Evolutionary conservation across 148 eudicot genomes (phyloP), one percentile per base, ranked within the genome.

Genomic region (Polygonum aviculare): DNA sequence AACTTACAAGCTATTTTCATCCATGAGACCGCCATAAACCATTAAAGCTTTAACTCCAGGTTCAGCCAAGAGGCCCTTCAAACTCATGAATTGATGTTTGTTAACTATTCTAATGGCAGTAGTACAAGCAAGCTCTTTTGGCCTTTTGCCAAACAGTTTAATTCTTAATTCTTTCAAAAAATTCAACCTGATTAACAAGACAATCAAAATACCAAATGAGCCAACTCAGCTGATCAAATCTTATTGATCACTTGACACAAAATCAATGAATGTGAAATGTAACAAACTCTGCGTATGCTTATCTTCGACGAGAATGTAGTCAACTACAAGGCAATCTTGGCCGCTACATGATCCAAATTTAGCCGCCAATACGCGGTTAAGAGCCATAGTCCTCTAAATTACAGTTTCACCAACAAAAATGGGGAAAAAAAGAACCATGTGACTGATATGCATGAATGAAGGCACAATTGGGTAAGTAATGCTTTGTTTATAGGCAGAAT

Each of bases 291-390:
- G 51, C 36, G 73, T n/a, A 57, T 60, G 84, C n/a, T 78, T 82
- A 80, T 81, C 87, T 62, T 92, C 92, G 1, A 82, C 87, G 1
- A 92, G 89, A 75, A 94, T 85, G 73, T 92, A 94, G 80, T 94
- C 98, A 41, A 92, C 81, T 72, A 86, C 92, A 71, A 94, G 78
- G 80, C 98, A 94, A 4, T 76, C 98, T 86, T 94, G 98, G 40
- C 90, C 98, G n/a, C 81, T 85, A 83, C 95, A 90, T 0, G 83
- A 63, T 48, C 92, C 98, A 35, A 87, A 94, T 79, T 94, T 94
- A n/a, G 88, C 98, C 7, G 83, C 79, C 73, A 89, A 74, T 21
- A 94, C 65, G 31, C 98, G 82, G 69, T 88, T 90, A 22, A 85
- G 22, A 5, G 86, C 83, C 45, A 81, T 79, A 94, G 90, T 55